A percentile compares a stretch with the other conserved stretches of the same genome.
These are phyloP conservation scores for Colletotrichum abscissum DNA, from an alignment of 2,329 filamentous ascomycete species.

Conservation along the genomic window DNA sequence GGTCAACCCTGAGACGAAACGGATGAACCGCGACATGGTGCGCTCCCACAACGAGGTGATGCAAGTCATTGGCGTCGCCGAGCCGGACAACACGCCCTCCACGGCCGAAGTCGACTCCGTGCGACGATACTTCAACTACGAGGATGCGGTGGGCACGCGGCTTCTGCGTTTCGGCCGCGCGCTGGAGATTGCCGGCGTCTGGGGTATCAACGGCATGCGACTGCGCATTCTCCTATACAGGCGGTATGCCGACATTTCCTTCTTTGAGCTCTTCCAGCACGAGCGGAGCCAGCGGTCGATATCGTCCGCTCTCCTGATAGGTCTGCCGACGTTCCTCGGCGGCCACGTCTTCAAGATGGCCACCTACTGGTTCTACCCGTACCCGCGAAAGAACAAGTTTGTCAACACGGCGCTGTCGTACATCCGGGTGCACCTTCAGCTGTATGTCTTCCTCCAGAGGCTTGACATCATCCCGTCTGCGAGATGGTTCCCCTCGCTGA, in stretches of 20 bases:
- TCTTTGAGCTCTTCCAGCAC: conserved; percentile 54
- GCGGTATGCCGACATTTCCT: conserved; percentile 59
- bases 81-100: conserved; percentile 60
- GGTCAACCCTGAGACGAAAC: conserved; percentile 64
- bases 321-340: conserved; percentile 52
- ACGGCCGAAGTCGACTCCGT: conserved; percentile 54
- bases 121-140: conserved; percentile 58
- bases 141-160: conserved; percentile 57
- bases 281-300: conserved; percentile 49
- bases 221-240: conserved; percentile 67
- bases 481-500: conserved; percentile 55
- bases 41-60: conserved; percentile 73
- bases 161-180: conserved; percentile 48
- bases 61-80: conserved; percentile 71
- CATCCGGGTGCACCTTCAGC: conserved; percentile 60
- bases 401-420: conserved; percentile 46
- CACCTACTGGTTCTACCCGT: conserved; percentile 36
- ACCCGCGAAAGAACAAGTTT: conserved; percentile 34
- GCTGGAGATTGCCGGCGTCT: conserved; percentile 56
- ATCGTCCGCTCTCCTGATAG: conserved; percentile 47
- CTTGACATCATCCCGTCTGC: conserved; percentile 57
- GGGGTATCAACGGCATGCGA: conserved; percentile 64
- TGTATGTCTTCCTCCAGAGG: conserved; percentile 64
- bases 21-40: conserved; percentile 67
- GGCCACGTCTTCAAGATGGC: conserved; percentile 46